Evolutionary conservation across 2,329 filamentous ascomycete species (phyloP), one percentile per base, ranked within the genome.

Genomic region (Pseudogymnoascus verrucosus): DNA sequence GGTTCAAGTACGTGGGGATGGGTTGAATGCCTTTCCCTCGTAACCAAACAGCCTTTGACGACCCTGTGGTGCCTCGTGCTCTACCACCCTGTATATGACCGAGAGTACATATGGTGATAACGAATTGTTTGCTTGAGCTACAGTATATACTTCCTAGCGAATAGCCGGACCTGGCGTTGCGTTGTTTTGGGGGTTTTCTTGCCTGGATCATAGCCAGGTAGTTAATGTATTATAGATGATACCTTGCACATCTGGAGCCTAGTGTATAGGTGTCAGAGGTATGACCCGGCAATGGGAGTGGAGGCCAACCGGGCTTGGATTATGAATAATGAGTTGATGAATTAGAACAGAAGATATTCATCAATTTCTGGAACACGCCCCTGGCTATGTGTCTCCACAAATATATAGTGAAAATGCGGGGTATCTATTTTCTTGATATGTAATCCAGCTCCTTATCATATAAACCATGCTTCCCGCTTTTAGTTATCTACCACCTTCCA

Each of bases 1-100:
- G 95, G 90, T 98, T 99, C 83, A 96, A 97, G 78, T 95, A 90
- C 72, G 91, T 89, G 19, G 91, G 93, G 62, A 91, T 89, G 82
- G 87, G 86, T 71, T 96, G 76, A 79, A 57, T 34, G 36, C 4
- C 12, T 31, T 26, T 40, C 8, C 31, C 36, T 1, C 19, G 4
- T 26, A 61, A n/a, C 16, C 21, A 61, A 40, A 61, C 14, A 8
- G 34, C 8, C 34, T 21, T 14, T 39, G 57, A 26, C 5, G 57
- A n/a, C 19, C 31, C 31, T 39, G 11, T 60, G 31, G 57, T 28
- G 57, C 31, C 16, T 60, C 23, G 5, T 39, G 11, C 23, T 31
- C 28, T 12, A 21, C 16, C 10, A 57, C 16, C 12, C 19, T 39
- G 16, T 16, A 61, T 16, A 28, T 61, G 59, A 6, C 12, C 12